Conservation (phyloP, 192 early-diverging fungal genomes). For the Rhizophagus prolifer region DNA sequence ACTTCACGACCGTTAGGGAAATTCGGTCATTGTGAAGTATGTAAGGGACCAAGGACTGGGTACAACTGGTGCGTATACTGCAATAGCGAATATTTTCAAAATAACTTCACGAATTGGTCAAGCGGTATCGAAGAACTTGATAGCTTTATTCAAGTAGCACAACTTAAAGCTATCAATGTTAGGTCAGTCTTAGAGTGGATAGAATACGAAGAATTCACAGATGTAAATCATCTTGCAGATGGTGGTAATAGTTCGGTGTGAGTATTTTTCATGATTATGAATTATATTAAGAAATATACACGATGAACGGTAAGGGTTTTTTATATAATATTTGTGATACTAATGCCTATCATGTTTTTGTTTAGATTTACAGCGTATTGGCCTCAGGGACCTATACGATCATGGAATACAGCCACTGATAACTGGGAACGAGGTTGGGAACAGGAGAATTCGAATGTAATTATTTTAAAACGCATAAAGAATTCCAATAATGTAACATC, state of each 20-base stretch:
- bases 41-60: too few species aligned
- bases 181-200: conserved; percentile 8
- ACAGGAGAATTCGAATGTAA: background rate
- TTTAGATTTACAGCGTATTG: conserved; percentile 10
- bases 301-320: too few species aligned
- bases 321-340: too few species aligned
- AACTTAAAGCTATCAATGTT: background rate
- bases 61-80: conserved; percentile 6
- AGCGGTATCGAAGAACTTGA: background rate
- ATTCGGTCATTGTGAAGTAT: too few species aligned
- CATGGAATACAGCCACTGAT: background rate
- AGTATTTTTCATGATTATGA: too few species aligned
- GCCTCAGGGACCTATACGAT: conserved; percentile 2
- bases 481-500: conserved; percentile 5
- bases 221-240: conserved; percentile 9
- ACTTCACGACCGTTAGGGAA: too few species aligned
- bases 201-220: background rate
- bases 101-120: too few species aligned
- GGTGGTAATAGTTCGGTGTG: conserved; percentile 14
- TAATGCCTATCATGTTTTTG: background rate
- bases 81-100: background rate
- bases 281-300: background rate
- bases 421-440: background rate
- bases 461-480: background rate
- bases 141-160: background rate